Base-by-base conservation (phyloP, 1,284 basidiomycete species). In the Sphaerobolus stellatus region DNA sequence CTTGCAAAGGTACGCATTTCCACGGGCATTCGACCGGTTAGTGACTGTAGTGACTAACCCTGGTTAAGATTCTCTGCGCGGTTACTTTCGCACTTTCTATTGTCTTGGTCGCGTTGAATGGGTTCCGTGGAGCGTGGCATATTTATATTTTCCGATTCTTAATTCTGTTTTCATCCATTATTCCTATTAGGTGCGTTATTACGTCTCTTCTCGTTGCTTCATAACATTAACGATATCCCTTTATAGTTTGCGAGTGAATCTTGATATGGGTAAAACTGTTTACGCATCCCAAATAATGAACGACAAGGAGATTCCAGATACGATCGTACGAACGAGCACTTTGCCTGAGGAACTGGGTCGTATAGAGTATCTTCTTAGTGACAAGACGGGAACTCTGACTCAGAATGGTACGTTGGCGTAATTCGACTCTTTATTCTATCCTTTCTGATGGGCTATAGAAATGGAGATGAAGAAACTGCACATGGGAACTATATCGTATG, bases 401-500 rank as follows among this genome's bases (percentile, higher is more conserved):
- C 92, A 98, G 70, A 99, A 99, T 66, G 96, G 94, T 60, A 16
- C 20, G 1, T 9, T 41, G 24, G 24, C 31, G 18, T 50, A n/a
- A 16, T 14, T 30, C 52, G 22, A 27, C 51, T 56, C 29, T 49
- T 41, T 28, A n/a, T 11, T 27, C 38, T 53, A 36, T 33, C 30
- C 45, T 31, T 24, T 24, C n/a, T 51, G 25, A 22, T 34, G 24
- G 38, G 14, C 22, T 28, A 4, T 68, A 95, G 94, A 98, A 69
- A 99, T 99, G 97, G 96, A 99, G 71, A 88, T 99, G 82, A 95
- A 90, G 75, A 98, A 97, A 69, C 75, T 99, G 33, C 96, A 99
- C 66, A 92, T 99, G 89, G 97, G 97, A 2, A 99, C 97, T 0
- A 93, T 99, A 80, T 95, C 93, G 3, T 99, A 96, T 68, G 94